Evolutionary conservation across 768 basidiomycete genomes (phyloP), one percentile per base, ranked within the genome.

Genomic region (Suillus subalutaceus): DNA sequence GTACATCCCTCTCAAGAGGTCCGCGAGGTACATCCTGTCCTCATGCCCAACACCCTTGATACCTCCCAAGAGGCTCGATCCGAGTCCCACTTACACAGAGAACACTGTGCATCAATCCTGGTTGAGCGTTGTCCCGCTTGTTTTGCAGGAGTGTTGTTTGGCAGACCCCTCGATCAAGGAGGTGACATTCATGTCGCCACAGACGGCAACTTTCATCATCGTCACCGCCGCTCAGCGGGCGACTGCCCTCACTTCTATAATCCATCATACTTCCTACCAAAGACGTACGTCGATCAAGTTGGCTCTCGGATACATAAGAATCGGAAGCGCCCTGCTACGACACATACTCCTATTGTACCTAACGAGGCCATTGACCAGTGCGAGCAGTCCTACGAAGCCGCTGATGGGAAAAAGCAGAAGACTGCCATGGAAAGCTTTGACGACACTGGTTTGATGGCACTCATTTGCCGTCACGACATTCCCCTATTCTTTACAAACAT

Each of bases 391-490:
- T 48, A 48, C 10, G 46, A 48, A 48, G 46, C 46, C 10, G 79
- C 75, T 0, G 72, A 79, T 62, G 78, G 74, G 15, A 75, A 65
- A 73, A 75, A 26, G 26, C 69, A 71, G 26, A 78, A 76, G 58
- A 68, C 75, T 0, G 65, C 64, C 5, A 71, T 67, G 16, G 69
- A 72, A 4, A 65, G 63, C 23, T 80, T 77, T 58, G 74, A 81
- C 44, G 74, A 79, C 50, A 72, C 70, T 4, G 79, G 82, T 0
- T 62, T 80, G 41, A 82, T 83, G 77, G 77, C 75, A 0, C 67
- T 82, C 0, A 76, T 80, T 1, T 83, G 81, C 66, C 63, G 74
- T 0, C 81, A 82, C 40, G 76, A 80, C 52, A 75, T 79, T 8
- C 75, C 77, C 0, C 63, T 82, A 48, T 48, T 78, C 35, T 64